phyloP scores from a whole-genome alignment of 2,329 filamentous ascomycete species.

The Bimuria novae-zelandiae region DNA sequence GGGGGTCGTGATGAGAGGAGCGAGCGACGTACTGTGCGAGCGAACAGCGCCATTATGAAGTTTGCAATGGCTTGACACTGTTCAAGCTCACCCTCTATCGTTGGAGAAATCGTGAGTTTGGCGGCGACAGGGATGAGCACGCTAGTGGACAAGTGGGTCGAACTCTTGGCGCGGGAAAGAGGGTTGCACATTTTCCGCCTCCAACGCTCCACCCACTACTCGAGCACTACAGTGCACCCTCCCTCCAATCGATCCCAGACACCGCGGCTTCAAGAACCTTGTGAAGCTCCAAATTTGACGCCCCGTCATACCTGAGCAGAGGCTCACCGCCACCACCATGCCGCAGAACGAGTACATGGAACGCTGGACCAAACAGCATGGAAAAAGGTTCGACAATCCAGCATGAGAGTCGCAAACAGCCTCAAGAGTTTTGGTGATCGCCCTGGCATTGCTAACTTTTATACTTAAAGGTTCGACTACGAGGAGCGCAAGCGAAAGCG shows the following conservation, averaged over 20 bases:
- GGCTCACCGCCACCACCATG: constrained; percentile 49
- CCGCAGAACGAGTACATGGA: constrained; percentile 83
- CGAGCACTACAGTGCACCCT: constrained; percentile 13
- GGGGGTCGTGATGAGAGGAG: constrained; percentile 62
- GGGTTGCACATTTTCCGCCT: constrained; percentile 5
- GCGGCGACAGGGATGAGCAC: constrained; percentile 22
- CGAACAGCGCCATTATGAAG: constrained; percentile 46
- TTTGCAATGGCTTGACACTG: constrained; percentile 23
- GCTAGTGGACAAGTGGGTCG: constrained; percentile 14
- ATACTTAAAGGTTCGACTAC: no score
- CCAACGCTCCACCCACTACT: constrained; percentile 4
- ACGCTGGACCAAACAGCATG: constrained; percentile 69
- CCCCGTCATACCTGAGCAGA: neutral
- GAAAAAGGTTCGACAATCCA: no score
- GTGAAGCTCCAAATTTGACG: no score
- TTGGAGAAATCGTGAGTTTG: constrained; percentile 14
- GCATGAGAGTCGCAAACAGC: no score
- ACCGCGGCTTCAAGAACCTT: no score
- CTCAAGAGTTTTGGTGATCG: no score
- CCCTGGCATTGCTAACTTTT: no score
- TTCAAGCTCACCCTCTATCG: constrained; percentile 9
- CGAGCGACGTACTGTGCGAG: constrained; percentile 65
- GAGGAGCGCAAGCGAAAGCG: constrained; percentile 90
- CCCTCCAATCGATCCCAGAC: constrained; percentile 1
- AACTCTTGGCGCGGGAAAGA: constrained; percentile 17